Evolutionary conservation across 75 land plant genomes (phyloP).

Genomic region (Pinus tabuliformis): DNA sequence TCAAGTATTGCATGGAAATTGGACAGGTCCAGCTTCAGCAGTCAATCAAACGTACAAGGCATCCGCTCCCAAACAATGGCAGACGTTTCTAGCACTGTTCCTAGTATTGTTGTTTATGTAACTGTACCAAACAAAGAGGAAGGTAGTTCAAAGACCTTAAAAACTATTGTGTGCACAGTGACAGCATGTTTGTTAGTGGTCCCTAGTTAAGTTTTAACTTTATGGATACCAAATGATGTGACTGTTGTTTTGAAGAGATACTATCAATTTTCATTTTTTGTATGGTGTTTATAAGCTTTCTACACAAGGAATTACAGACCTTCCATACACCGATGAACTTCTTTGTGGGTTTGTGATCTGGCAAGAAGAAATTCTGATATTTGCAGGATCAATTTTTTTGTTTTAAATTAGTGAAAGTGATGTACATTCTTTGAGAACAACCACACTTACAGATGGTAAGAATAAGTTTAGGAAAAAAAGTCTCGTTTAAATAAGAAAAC

Average conservation of each 20-base stretch:
- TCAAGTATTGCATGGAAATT: not conserved
- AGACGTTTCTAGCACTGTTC: slow-evolving; percentile 30
- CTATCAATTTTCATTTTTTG: too few relatives aligned
- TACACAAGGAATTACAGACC: not conserved
- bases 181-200: too few relatives aligned
- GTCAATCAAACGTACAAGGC: not conserved
- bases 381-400: not conserved
- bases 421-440: not conserved
- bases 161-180: not conserved
- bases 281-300: not conserved
- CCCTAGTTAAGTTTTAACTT: not conserved
- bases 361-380: not conserved
- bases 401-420: too few relatives aligned
- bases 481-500: not conserved
- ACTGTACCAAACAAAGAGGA: slow-evolving; percentile 96
- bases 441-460: not conserved
- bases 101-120: slow-evolving; percentile 87
- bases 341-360: not conserved
- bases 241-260: not conserved
- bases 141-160: slow-evolving; percentile 30
- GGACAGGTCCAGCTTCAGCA: not conserved
- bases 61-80: slow-evolving; percentile 4
- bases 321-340: not conserved
- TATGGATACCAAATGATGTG: not conserved
- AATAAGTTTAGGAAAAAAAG: not conserved